Base-by-base conservation (phyloP, 2,329 filamentous ascomycete species). In the Fusarium sp. region DNA sequence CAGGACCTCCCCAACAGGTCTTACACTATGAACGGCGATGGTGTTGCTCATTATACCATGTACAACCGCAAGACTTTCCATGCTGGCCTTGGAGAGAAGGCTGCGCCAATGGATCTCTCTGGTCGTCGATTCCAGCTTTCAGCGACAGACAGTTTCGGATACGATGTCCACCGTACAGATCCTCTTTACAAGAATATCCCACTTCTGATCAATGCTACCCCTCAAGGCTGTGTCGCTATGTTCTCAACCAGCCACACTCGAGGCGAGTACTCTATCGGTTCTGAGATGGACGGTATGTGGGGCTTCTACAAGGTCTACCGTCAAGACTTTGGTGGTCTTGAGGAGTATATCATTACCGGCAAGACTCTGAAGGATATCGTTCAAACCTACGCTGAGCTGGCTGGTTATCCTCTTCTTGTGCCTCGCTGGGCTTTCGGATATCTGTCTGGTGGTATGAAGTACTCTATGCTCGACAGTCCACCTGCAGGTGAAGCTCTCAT, bases 171-270 rank as follows among this genome's bases (percentile, higher is more conserved):
- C 75, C 85, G 85, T 12, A 91, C 90, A 4, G 90, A 93, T 76
- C 91, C 91, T 1, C 81, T 93, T 56, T 93, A 93, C 81, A 93
- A 93, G 79, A 89, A 93, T 72, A 91, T 93, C 41, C 91, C 91
- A 0, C 83, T 93, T 0, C 81, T 93, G 28, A 90, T 93, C 78
- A 91, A 91, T 58, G 88, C 86, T 1, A 90, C 88, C 0, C 86
- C 89, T 0, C 74, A 85, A 4, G 90, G 90, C 1, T 90, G 88
- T 52, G 84, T 93, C 0, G 91, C 85, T 1, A 84, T 90, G 19
- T 91, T 93, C 76, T 92, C 90, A 0, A 90, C 89, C 0, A 87
- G 86, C 4, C 89, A 93, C 73, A 83, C 85, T 1, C 81, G 90
- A 53, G 90, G 89, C 0, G 85, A 84, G 18, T 93, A 89, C 81